phyloP scores from a whole-genome alignment of 192 early-diverging fungal species.

The Coemansia sp. region DNA sequence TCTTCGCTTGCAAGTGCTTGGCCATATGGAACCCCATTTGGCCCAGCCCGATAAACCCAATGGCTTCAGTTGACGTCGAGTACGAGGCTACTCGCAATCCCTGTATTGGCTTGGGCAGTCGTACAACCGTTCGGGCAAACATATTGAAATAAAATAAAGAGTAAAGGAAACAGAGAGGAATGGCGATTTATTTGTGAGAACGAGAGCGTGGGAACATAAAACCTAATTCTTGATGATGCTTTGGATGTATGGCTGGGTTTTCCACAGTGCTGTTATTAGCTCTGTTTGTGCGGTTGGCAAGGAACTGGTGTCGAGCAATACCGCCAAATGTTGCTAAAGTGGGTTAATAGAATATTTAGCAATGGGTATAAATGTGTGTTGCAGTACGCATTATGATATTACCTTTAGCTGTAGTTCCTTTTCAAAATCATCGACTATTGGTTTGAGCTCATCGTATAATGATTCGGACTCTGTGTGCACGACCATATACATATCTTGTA shows the following conservation, averaged over 20 bases:
- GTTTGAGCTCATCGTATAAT: not conserved
- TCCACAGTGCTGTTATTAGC: conserved; percentile 40
- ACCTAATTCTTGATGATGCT: conserved; percentile 2
- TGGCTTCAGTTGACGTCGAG: conserved; percentile 10
- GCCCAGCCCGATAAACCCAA: conserved; percentile 78
- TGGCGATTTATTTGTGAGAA: not conserved
- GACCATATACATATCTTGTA: conserved; percentile 25
- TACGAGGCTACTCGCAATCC: not conserved
- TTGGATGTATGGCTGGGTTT: conserved; percentile 36
- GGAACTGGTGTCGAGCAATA: conserved; percentile 15
- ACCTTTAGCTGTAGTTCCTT: conserved; percentile 51
- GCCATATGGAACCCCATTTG: conserved; percentile 95
- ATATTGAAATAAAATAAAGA: not conserved
- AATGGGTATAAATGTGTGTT: not conserved
- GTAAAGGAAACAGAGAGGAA: not conserved
- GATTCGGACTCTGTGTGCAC: not conserved
- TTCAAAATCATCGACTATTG: conserved; percentile 23
- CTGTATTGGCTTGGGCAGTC: not conserved
- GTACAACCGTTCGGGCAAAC: not conserved
- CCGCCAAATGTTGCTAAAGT: conserved; percentile 35
- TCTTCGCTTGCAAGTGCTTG: conserved; percentile 69
- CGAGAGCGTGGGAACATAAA: conserved; percentile 9
- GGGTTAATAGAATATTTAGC: not conserved
- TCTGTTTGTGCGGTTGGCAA: conserved; percentile 31
- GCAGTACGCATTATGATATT: not conserved